phyloP scores from a whole-genome alignment of 1,139 yeast species.

The Debaryomyces coudertii region DNA sequence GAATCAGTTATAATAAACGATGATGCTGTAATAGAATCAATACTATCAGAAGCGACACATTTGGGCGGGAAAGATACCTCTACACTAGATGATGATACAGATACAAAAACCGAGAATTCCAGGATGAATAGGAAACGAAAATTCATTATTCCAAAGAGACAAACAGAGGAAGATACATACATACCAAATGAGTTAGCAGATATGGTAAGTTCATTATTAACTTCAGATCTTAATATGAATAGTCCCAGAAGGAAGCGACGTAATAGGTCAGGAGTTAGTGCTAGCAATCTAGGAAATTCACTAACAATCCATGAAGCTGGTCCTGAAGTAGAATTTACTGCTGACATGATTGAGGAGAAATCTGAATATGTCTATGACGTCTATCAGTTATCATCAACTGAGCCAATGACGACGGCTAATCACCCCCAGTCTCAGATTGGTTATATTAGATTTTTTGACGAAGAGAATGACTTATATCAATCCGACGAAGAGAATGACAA shows the following conservation, averaged over 20 bases:
- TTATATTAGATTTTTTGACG: slow-evolving; percentile 68
- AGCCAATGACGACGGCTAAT: slow-evolving; percentile 54
- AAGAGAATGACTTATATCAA: slow-evolving; percentile 54
- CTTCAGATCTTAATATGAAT: slow-evolving; percentile 11
- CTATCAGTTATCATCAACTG: slow-evolving; percentile 46
- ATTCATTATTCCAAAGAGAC: slow-evolving; percentile 39
- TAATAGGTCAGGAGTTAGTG: slow-evolving; percentile 12
- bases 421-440: slow-evolving; percentile 61
- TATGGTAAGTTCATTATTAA: slow-evolving; percentile 64
- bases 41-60: slow-evolving; percentile 20
- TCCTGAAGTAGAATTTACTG: slow-evolving; percentile 1
- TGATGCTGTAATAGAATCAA: slow-evolving; percentile 25
- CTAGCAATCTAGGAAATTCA: slow-evolving; percentile 19
- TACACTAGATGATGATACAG: background rate
- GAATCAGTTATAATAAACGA: slow-evolving; percentile 25
- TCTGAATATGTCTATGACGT: slow-evolving; percentile 90
- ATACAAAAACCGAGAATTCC: background rate
- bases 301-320: slow-evolving; percentile 10
- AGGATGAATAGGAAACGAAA: slow-evolving; percentile 21
- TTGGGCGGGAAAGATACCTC: slow-evolving; percentile 16
- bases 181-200: slow-evolving; percentile 67
- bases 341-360: background rate
- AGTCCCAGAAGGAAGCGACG: slow-evolving; percentile 11
- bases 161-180: slow-evolving; percentile 41
- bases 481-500: slow-evolving; percentile 54